Percentiles rank a stretch among this genome's conserved stretches.
Conservation (phyloP, 2,329 filamentous ascomycete genomes). For the Didymellaceae sp. region DNA sequence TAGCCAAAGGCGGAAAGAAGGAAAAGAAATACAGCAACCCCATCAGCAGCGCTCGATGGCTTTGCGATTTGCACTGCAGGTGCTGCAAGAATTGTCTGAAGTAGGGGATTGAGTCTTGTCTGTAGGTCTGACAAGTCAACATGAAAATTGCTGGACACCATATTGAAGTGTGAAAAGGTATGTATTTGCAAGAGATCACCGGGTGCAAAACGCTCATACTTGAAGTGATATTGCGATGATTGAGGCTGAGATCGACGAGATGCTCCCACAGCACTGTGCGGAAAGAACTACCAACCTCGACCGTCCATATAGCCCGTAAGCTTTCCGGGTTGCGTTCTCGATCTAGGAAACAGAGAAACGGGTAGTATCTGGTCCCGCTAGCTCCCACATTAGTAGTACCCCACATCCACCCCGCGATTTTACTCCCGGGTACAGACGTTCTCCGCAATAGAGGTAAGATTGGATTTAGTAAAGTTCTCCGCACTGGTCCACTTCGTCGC, state of each 20-base stretch:
- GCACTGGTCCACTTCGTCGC: conserved; percentile 11
- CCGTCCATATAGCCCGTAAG: neutral
- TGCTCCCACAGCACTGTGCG: neutral
- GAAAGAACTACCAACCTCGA: conserved; percentile 13
- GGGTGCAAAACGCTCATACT: conserved; percentile 7
- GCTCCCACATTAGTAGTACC: too few species aligned
- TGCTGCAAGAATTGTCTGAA: conserved; percentile 17
- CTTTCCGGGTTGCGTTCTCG: too few species aligned
- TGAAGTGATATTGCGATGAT: too few species aligned
- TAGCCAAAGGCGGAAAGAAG: conserved; percentile 49
- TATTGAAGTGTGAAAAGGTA: neutral
- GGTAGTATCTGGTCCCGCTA: too few species aligned
- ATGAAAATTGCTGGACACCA: conserved; percentile 24
- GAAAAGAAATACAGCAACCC: conserved; percentile 46
- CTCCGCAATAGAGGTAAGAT: neutral
- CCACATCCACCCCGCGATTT: conserved; percentile 26
- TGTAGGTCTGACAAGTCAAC: conserved; percentile 22
- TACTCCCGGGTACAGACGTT: neutral
- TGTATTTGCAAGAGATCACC: neutral
- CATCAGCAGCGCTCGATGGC: conserved; percentile 48
- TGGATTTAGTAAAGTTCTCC: conserved; percentile 24
- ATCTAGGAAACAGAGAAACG: too few species aligned
- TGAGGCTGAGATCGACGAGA: conserved; percentile 14
- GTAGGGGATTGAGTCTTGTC: conserved; percentile 21
- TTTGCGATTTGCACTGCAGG: conserved; percentile 26